Percentiles rank a stretch among this genome's conserved stretches.
Evolutionary conservation across 371 early-diverging fungal species (phyloP).

Genomic region (Syncephalastrum contaminatum): DNA sequence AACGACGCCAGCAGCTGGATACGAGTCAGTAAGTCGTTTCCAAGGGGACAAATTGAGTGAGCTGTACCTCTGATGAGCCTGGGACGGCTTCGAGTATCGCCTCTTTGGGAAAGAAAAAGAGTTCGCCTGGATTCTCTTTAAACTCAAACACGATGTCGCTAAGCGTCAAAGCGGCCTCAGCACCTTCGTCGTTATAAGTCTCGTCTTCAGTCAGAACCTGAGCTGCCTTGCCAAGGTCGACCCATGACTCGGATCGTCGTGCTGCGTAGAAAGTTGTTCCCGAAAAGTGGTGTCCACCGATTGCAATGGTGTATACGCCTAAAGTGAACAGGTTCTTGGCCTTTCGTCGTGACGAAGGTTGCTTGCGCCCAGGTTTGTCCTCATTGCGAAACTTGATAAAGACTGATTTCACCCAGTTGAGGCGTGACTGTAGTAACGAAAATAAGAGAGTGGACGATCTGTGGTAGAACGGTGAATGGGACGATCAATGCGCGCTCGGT

Average conservation of each 20-base stretch:
- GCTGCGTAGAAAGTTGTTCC: slow-evolving; percentile 45
- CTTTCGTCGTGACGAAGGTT: slow-evolving; percentile 15
- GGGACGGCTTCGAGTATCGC: slow-evolving; percentile 24
- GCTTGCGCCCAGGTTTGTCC: slow-evolving; percentile 29
- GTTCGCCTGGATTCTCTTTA: slow-evolving; percentile 40
- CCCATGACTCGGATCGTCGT: slow-evolving; percentile 27
- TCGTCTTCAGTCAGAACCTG: slow-evolving; percentile 1
- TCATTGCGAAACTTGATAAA: slow-evolving; percentile 43
- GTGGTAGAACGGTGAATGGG: too few species aligned
- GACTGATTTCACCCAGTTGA: slow-evolving; percentile 37
- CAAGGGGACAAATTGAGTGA: too few species aligned
- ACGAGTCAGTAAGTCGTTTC: neutral
- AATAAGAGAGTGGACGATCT: slow-evolving; percentile 21
- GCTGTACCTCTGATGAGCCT: slow-evolving; percentile 19
- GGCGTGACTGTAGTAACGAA: slow-evolving; percentile 44
- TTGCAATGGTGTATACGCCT: slow-evolving; percentile 30
- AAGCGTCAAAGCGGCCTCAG: slow-evolving; percentile 13
- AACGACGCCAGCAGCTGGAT: slow-evolving; percentile 5
- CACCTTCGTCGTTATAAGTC: neutral
- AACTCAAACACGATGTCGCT: slow-evolving; percentile 46
- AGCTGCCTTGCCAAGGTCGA: slow-evolving; percentile 15
- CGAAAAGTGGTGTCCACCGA: slow-evolving; percentile 43
- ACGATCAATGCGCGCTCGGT: too few species aligned
- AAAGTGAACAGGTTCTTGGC: slow-evolving; percentile 38
- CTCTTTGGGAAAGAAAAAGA: slow-evolving; percentile 43